Percentiles rank a stretch among this genome's conserved stretches.
Conservation (phyloP, 371 early-diverging fungal genomes). For the Mucor irregularis region DNA sequence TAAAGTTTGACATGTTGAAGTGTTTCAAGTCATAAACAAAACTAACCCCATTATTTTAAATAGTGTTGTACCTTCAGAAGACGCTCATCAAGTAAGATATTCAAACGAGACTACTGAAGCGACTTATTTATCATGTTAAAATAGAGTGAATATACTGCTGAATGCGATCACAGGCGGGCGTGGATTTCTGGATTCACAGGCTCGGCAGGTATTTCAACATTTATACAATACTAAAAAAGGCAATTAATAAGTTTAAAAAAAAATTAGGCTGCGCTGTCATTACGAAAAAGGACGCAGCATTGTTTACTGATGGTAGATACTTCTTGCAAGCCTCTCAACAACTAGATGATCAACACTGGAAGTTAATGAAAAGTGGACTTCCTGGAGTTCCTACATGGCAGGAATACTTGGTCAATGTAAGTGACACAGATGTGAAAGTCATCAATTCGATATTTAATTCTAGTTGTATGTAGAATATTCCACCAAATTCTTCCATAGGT, state of each 20-base stretch:
- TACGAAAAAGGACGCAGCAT: constrained; percentile 67
- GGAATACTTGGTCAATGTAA: constrained; percentile 75
- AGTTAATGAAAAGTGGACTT: constrained; percentile 89
- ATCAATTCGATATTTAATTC: background rate
- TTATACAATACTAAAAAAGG: background rate
- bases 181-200: constrained; percentile 96
- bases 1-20: too few species aligned
- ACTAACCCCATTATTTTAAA: background rate
- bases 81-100: constrained; percentile 86
- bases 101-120: background rate
- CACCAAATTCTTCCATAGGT: constrained; percentile 69
- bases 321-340: constrained; percentile 96
- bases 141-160: constrained; percentile 95
- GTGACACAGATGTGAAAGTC: background rate
- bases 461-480: constrained; percentile 55
- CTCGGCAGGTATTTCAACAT: constrained; percentile 94
- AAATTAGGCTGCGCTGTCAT: constrained; percentile 76
- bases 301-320: constrained; percentile 99
- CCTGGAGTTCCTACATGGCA: constrained; percentile 86
- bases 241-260: background rate
- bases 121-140: background rate
- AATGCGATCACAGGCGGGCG: constrained; percentile 81
- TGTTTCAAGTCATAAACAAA: too few species aligned
- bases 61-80: constrained; percentile 89
- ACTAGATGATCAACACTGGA: constrained; percentile 82